Conservation (phyloP, 306 rosid species). For the Malus sieversii region DNA sequence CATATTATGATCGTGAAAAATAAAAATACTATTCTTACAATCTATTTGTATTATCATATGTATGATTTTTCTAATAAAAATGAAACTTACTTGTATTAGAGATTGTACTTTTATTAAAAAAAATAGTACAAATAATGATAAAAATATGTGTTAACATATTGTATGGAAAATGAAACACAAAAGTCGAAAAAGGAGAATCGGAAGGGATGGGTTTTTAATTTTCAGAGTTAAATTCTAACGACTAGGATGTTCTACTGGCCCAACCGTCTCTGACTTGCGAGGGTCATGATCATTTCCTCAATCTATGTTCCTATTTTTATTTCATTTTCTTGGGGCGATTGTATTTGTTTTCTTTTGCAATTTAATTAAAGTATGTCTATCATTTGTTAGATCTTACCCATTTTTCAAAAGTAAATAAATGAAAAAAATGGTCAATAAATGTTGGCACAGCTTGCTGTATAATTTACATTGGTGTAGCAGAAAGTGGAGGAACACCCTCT, state of each 20-base stretch:
- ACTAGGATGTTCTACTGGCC: constrained; percentile 25
- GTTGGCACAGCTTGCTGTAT: neutral
- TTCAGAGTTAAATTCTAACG: neutral
- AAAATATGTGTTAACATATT: too few species aligned
- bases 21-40: too few species aligned
- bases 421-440: neutral
- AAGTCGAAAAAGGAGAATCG: neutral
- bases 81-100: too few species aligned
- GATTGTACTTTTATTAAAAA: too few species aligned
- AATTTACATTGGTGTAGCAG: neutral
- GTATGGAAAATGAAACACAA: neutral
- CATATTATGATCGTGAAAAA: too few species aligned
- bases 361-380: neutral
- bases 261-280: neutral
- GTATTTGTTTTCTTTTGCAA: neutral
- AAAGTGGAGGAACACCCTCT: neutral
- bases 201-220: neutral
- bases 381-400: neutral
- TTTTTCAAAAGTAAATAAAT: neutral
- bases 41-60: too few species aligned
- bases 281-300: neutral
- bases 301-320: neutral
- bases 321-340: neutral
- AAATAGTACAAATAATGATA: accelerated
- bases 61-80: accelerated